These are phyloP conservation scores for Hanseniaspora pseudoguilliermondii DNA, from an alignment of 805 yeast genomes.

Conservation along the genomic window DNA sequence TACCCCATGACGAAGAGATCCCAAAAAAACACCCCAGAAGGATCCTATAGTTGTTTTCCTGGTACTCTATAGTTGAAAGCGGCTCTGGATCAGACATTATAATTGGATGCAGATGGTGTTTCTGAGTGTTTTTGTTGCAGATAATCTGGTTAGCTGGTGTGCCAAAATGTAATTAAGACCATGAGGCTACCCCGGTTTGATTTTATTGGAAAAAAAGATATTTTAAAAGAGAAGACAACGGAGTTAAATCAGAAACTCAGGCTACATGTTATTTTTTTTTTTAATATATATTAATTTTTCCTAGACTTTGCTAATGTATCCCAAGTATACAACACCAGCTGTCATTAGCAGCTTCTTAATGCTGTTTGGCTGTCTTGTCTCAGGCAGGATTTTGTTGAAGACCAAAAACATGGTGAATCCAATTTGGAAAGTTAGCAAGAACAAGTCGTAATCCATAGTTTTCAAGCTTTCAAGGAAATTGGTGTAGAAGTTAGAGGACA, in stretches of 20 bases:
- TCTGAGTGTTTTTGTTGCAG: too few species aligned
- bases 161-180: too few species aligned
- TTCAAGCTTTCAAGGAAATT: neutral
- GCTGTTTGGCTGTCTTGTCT: slow-evolving; percentile 4
- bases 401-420: slow-evolving; percentile 12
- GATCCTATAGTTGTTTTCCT: slow-evolving; percentile 4
- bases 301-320: slow-evolving; percentile 1
- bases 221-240: too few species aligned
- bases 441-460: slow-evolving; percentile 1
- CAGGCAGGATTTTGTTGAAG: slow-evolving; percentile 11
- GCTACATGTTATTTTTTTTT: neutral
- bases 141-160: too few species aligned
- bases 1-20: slow-evolving; percentile 45
- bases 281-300: neutral
- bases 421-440: slow-evolving; percentile 10
- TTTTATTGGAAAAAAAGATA: too few species aligned
- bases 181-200: too few species aligned
- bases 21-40: slow-evolving; percentile 34
- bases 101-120: neutral
- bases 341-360: neutral
- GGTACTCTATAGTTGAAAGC: neutral
- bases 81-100: neutral
- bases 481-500: neutral
- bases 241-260: too few species aligned
- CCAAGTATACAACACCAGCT: neutral